These are phyloP conservation scores for Marasmius sp. DNA, from an alignment of 1,284 basidiomycete species.

Conservation along the genomic window DNA sequence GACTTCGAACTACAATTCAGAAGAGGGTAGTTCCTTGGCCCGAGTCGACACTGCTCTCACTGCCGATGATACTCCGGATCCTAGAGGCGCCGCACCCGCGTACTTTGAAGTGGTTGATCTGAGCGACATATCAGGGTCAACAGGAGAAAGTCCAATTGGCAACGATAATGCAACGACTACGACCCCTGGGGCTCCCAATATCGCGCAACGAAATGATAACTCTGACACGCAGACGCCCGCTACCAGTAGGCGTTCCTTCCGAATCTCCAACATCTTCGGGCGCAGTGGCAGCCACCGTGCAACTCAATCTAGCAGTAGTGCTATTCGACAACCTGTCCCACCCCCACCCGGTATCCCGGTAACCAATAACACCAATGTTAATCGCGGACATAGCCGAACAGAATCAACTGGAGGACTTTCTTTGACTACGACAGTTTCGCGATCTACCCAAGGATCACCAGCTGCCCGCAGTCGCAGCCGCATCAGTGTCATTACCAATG, in stretches of 20 bases:
- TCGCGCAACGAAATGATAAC: neutral
- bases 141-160: neutral
- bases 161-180: neutral
- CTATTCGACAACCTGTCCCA: neutral
- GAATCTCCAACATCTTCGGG: slow-evolving; percentile 11
- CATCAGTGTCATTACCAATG: neutral
- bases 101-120: slow-evolving; percentile 58
- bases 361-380: neutral
- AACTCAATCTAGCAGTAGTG: neutral
- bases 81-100: slow-evolving; percentile 60
- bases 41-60: slow-evolving; percentile 21
- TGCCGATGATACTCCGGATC: slow-evolving; percentile 28
- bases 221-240: neutral
- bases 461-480: neutral
- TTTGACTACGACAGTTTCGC: slow-evolving; percentile 8
- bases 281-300: slow-evolving; percentile 4
- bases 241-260: slow-evolving; percentile 11
- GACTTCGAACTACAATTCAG: slow-evolving; percentile 11
- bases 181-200: neutral
- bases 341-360: slow-evolving; percentile 6
- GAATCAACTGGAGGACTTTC: slow-evolving; percentile 13
- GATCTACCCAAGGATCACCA: neutral
- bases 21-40: slow-evolving; percentile 23
- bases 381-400: slow-evolving; percentile 1
- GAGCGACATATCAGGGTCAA: slow-evolving; percentile 7